phyloP scores from a whole-genome alignment of 1,284 basidiomycete species.

The Boletus smithii region DNA sequence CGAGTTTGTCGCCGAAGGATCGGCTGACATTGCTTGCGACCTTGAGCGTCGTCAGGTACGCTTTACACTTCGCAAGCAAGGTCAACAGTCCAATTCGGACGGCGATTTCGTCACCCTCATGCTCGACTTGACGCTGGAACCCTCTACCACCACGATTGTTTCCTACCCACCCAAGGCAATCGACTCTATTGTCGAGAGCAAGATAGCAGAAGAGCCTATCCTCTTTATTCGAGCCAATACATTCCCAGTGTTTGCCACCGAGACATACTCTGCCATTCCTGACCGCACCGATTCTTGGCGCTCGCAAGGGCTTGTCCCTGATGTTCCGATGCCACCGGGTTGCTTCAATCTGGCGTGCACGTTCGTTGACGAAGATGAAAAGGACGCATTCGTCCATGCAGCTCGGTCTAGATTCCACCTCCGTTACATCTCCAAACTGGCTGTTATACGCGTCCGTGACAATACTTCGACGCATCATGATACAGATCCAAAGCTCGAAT shows the following conservation, averaged over 20 bases:
- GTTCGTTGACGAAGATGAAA: slow-evolving; percentile 25
- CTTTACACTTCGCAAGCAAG: slow-evolving; percentile 28
- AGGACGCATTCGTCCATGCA: slow-evolving; percentile 30
- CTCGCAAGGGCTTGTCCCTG: slow-evolving; percentile 29
- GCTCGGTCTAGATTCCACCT: slow-evolving; percentile 26
- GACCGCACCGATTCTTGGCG: slow-evolving; percentile 13
- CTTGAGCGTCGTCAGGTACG: slow-evolving; percentile 29
- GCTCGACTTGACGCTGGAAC: slow-evolving; percentile 1
- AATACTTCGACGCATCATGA: slow-evolving; percentile 3
- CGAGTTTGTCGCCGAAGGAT: slow-evolving; percentile 31
- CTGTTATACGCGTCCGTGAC: slow-evolving; percentile 13
- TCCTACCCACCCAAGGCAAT: slow-evolving; percentile 17
- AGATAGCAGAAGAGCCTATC: slow-evolving; percentile 7
- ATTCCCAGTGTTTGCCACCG: slow-evolving; percentile 24
- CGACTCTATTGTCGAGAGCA: slow-evolving; percentile 16
- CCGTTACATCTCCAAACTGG: slow-evolving; percentile 1
- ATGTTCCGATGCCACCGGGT: slow-evolving; percentile 28
- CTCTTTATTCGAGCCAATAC: slow-evolving; percentile 27
- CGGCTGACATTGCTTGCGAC: slow-evolving; percentile 34
- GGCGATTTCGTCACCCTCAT: slow-evolving; percentile 1
- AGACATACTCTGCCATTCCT: rapidly evolving
- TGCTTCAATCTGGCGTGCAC: slow-evolving; percentile 31
- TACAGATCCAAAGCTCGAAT: slow-evolving; percentile 13
- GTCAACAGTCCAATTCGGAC: slow-evolving; percentile 6
- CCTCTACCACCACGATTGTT: slow-evolving; percentile 4